Conservation (phyloP, 352 stramenopile genomes). For the Nothophytophthora sp. region DNA sequence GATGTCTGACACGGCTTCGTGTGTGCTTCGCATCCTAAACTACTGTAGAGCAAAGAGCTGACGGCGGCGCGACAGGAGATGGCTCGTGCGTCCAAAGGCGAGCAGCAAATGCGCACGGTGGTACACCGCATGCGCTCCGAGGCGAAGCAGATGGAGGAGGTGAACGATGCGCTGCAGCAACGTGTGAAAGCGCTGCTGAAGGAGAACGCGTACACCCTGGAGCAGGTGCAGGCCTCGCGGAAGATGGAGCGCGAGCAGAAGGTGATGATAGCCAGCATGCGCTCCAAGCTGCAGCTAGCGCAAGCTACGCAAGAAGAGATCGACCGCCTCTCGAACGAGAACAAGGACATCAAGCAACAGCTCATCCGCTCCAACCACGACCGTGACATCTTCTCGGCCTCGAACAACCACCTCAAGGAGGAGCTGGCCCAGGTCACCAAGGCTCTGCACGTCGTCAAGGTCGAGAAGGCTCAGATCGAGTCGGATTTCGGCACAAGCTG, state of each 20-base stretch:
- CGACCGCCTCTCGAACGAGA: constrained; percentile 53
- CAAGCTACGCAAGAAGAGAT: constrained; percentile 71
- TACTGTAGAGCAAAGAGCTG: constrained; percentile 71
- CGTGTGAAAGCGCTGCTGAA: constrained; percentile 74
- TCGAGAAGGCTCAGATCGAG: constrained; percentile 75
- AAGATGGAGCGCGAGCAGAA: constrained; percentile 82
- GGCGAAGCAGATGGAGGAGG: constrained; percentile 70
- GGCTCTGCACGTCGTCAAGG: constrained; percentile 58
- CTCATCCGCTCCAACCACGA: constrained; percentile 73
- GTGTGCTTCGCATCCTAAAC: too few relatives aligned
- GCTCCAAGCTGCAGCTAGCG: constrained; percentile 69
- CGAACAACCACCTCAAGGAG: constrained; percentile 78
- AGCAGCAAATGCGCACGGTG: constrained; percentile 68
- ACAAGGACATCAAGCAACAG: constrained; percentile 68
- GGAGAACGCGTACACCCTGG: constrained; percentile 77
- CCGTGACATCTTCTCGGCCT: constrained; percentile 74
- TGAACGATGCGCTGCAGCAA: constrained; percentile 77
- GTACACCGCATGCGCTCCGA: constrained; percentile 69
- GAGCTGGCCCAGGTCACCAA: constrained; percentile 68
- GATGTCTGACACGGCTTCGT: too few relatives aligned
- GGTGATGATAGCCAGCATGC: constrained; percentile 54
- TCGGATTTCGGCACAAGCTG: constrained; percentile 68
- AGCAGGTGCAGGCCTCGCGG: constrained; percentile 69
- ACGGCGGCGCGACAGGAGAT: constrained; percentile 66
- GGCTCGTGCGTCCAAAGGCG: constrained; percentile 58